phyloP scores from a whole-genome alignment of 1,139 yeast genomes.

The Hyphopichia wangnamkhiaoensis region DNA sequence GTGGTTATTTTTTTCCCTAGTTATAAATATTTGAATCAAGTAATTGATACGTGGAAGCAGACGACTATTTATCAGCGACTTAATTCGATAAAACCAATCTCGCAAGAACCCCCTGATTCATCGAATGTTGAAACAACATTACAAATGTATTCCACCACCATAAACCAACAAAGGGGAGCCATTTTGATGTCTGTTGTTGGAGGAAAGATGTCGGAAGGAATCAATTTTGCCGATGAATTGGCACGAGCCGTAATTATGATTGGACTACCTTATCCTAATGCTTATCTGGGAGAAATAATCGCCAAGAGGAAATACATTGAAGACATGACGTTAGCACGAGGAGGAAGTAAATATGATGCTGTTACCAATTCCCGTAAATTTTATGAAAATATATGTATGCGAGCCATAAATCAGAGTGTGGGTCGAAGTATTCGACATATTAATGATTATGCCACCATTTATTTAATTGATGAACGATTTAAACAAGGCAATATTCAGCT shows the following conservation, averaged over 20 bases:
- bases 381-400: constrained; percentile 87
- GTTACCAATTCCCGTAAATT: constrained; percentile 53
- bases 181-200: constrained; percentile 85
- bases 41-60: constrained; percentile 54
- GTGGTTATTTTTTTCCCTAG: constrained; percentile 85
- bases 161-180: constrained; percentile 50
- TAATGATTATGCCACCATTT: constrained; percentile 76
- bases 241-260: constrained; percentile 88
- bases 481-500: constrained; percentile 44
- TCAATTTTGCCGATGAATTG: constrained; percentile 80
- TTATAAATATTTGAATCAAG: constrained; percentile 63
- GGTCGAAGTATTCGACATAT: constrained; percentile 91
- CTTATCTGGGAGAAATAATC: constrained; percentile 77
- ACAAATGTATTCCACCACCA: constrained; percentile 47
- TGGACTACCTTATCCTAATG: constrained; percentile 90
- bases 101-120: constrained; percentile 56
- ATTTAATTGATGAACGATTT: constrained; percentile 70
- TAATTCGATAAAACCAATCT: constrained; percentile 43
- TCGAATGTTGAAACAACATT: constrained; percentile 48
- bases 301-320: constrained; percentile 73
- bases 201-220: constrained; percentile 93
- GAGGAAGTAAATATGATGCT: constrained; percentile 46
- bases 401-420: constrained; percentile 88
- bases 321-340: constrained; percentile 33
- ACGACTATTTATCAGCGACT: constrained; percentile 32